Conservation (phyloP, 768 basidiomycete genomes). For the Lyophyllum shimeji region DNA sequence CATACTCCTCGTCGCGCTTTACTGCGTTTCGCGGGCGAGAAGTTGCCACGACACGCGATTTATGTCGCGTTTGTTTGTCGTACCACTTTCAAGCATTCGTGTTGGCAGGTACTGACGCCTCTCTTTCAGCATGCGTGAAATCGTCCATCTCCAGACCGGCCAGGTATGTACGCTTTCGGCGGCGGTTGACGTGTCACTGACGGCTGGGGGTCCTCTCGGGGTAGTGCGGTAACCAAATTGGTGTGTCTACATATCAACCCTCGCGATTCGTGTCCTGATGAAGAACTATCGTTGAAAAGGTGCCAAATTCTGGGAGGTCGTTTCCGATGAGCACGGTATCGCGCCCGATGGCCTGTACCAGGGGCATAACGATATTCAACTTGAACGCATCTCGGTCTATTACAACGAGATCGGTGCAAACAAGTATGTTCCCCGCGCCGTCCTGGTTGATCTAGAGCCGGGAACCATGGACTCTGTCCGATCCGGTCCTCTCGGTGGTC, state of each 20-base stretch:
- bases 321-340: conserved; percentile 98
- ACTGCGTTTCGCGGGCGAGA: conserved; percentile 15
- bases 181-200: conserved; percentile 19
- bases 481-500: conserved; percentile 83
- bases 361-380: conserved; percentile 92
- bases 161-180: conserved; percentile 57
- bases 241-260: conserved; percentile 45
- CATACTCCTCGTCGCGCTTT: conserved; percentile 9
- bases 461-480: conserved; percentile 95
- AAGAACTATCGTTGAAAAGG: conserved; percentile 41
- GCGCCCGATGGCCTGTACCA: conserved; percentile 91
- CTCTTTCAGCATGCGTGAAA: conserved; percentile 89
- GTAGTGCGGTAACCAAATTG: conserved; percentile 99
- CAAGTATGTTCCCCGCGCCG: conserved; percentile 99
- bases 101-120: conserved; percentile 29
- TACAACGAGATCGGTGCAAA: conserved; percentile 94
- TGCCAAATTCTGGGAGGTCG: conserved; percentile 97
- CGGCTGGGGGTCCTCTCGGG: conserved; percentile 24
- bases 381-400: conserved; percentile 97
- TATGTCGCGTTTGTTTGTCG: conserved; percentile 42
- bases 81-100: conserved; percentile 38
- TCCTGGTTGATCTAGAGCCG: conserved; percentile 96
- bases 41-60: conserved; percentile 25
- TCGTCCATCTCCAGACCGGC: conserved; percentile 99
- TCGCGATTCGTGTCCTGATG: conserved; percentile 19